These are phyloP conservation scores for Calophaca sinica DNA, from an alignment of 306 rosid species.

Conservation along the genomic window DNA sequence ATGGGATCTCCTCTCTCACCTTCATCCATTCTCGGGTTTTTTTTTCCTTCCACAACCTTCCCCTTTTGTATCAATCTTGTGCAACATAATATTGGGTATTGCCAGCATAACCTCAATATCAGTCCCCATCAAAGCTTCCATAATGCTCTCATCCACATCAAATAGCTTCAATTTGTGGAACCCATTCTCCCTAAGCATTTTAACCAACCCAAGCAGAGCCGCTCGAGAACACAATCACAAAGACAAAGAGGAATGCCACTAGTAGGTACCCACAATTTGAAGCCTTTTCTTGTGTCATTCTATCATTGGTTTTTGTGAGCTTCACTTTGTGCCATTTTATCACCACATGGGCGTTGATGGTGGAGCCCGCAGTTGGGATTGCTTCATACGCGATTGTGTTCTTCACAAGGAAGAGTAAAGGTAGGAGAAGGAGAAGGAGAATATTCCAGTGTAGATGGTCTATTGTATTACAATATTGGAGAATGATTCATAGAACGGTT, in stretches of 20 bases:
- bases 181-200: slow-evolving; percentile 74
- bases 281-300: not conserved
- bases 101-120: slow-evolving; percentile 82
- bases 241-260: slow-evolving; percentile 41
- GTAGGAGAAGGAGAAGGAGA: no score
- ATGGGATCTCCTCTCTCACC: no score
- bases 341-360: no score
- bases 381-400: no score
- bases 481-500: no score
- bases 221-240: slow-evolving; percentile 21
- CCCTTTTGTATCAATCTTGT: slow-evolving; percentile 46
- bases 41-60: no score
- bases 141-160: slow-evolving; percentile 73
- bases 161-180: slow-evolving; percentile 69
- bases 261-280: not conserved
- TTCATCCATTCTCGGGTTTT: no score
- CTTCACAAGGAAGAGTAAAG: no score
- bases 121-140: slow-evolving; percentile 67
- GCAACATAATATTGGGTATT: slow-evolving; percentile 76
- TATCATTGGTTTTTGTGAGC: slow-evolving; percentile 20
- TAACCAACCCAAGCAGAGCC: slow-evolving; percentile 66
- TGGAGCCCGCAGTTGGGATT: no score
- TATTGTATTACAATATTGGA: no score
- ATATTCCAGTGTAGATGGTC: no score
- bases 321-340: not conserved